A percentile compares a stretch with the other conserved stretches of the same genome.
phyloP scores from a whole-genome alignment of 2,329 filamentous ascomycete species.

The Dryadomyces quercus-mongolicae region DNA sequence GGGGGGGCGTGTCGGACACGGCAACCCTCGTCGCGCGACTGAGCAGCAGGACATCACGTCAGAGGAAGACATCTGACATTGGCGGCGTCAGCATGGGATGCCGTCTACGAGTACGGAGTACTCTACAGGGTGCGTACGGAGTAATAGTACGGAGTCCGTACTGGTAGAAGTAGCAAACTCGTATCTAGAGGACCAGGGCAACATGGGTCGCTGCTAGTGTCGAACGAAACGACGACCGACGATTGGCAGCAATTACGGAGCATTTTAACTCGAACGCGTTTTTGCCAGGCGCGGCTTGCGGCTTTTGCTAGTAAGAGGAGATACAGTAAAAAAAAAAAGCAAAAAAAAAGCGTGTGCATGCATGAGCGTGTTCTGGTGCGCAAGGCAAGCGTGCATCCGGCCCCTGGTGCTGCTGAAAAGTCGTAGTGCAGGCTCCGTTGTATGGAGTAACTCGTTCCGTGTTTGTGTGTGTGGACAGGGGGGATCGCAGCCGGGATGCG shows the following conservation, averaged over 20 bases:
- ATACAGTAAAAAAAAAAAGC: no score
- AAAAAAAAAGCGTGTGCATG: neutral
- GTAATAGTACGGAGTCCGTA: no score
- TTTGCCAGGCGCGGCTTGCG: neutral
- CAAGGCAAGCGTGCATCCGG: neutral
- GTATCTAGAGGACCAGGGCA: neutral
- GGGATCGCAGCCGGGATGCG: neutral
- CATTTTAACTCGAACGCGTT: neutral
- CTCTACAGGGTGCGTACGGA: no score
- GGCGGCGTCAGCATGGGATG: neutral
- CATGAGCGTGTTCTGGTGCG: conserved; percentile 3
- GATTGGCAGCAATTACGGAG: conserved; percentile 6
- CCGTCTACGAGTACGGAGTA: neutral
- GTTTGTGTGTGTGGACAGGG: neutral
- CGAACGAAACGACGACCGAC: neutral
- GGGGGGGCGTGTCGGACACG: neutral
- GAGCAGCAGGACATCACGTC: neutral
- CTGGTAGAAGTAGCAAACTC: no score
- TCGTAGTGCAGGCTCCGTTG: neutral
- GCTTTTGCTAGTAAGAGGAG: neutral
- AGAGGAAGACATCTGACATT: neutral
- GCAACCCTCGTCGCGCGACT: neutral
- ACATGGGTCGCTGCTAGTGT: neutral
- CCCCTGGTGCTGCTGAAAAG: neutral
- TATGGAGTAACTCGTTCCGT: neutral